These are phyloP conservation scores for Cryptomeria japonica DNA, from an alignment of 75 land plant genomes.

Conservation along the genomic window DNA sequence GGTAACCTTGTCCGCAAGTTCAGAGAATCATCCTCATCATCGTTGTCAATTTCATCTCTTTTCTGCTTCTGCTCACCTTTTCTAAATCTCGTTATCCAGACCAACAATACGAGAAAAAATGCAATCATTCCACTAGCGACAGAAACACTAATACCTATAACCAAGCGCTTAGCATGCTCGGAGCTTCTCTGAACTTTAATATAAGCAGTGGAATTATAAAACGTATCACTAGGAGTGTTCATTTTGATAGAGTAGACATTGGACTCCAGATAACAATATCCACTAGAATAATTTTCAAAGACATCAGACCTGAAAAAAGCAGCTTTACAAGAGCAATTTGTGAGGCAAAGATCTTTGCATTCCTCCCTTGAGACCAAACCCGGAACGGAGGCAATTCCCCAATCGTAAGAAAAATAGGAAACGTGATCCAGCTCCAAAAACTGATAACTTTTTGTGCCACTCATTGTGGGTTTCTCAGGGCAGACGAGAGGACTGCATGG, in stretches of 20 bases:
- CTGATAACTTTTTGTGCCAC: background rate
- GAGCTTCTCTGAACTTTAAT: slow-evolving; percentile 17
- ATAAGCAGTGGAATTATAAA: slow-evolving; percentile 20
- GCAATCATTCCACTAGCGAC: background rate
- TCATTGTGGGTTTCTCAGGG: background rate
- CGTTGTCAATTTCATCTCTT: background rate
- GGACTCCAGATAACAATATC: slow-evolving; percentile 24
- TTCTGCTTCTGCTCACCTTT: background rate
- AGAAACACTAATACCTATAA: background rate
- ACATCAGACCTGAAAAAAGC: slow-evolving; percentile 14
- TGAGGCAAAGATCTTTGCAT: slow-evolving; percentile 32
- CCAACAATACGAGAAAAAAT: background rate
- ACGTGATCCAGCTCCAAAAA: slow-evolving; percentile 14
- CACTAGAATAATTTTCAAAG: background rate
- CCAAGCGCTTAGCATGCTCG: background rate
- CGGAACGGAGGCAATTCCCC: background rate
- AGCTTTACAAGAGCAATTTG: slow-evolving; percentile 44
- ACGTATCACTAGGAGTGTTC: background rate
- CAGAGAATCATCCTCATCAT: background rate
- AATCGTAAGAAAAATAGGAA: slow-evolving; percentile 17
- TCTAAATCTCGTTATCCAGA: background rate
- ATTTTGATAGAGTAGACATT: slow-evolving; percentile 22
- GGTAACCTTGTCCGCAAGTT: background rate
- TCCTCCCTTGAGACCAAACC: slow-evolving; percentile 7
- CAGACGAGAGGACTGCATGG: background rate